Evolutionary conservation across 169 alveolate species (phyloP).

Genomic region (Plasmodium berghei): DNA sequence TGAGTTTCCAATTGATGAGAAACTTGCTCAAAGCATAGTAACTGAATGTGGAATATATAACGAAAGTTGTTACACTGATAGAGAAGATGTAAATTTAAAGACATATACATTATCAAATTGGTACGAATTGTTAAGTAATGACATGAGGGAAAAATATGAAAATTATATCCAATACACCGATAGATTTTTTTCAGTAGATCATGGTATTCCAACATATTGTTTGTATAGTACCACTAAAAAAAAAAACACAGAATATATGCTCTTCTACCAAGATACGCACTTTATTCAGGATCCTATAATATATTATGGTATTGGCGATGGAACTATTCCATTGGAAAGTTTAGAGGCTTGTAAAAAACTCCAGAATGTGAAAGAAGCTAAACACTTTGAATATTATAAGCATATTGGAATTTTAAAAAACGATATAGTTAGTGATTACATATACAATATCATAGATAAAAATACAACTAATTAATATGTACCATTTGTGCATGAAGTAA

Average conservation of each 20-base stretch:
- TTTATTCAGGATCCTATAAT: slow-evolving; percentile 20
- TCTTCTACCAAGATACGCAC: slow-evolving; percentile 14
- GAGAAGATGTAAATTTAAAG: slow-evolving; percentile 38
- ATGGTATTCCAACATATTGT: slow-evolving; percentile 62
- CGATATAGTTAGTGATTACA: slow-evolving; percentile 10
- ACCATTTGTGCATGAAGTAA: too few relatives aligned
- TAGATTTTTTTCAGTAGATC: slow-evolving; percentile 28
- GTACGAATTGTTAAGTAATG: slow-evolving; percentile 37
- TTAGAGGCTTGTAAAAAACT: slow-evolving; percentile 36
- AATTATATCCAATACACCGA: slow-evolving; percentile 27
- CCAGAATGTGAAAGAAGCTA: slow-evolving; percentile 1
- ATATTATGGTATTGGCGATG: slow-evolving; percentile 58
- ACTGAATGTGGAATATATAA: slow-evolving; percentile 43
- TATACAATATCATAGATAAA: slow-evolving; percentile 12
- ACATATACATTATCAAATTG: slow-evolving; percentile 56
- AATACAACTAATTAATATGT: neutral
- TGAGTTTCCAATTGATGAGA: slow-evolving; percentile 22
- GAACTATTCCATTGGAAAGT: slow-evolving; percentile 44
- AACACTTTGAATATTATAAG: slow-evolving; percentile 9
- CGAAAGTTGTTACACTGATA: slow-evolving; percentile 28
- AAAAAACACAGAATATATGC: slow-evolving; percentile 34
- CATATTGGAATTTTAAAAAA: slow-evolving; percentile 27
- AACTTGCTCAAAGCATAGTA: slow-evolving; percentile 11
- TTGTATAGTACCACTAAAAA: slow-evolving; percentile 28
- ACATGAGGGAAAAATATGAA: slow-evolving; percentile 21